phyloP scores from a whole-genome alignment of 345 rosid species.

The Eucalyptus cladocalyx region DNA sequence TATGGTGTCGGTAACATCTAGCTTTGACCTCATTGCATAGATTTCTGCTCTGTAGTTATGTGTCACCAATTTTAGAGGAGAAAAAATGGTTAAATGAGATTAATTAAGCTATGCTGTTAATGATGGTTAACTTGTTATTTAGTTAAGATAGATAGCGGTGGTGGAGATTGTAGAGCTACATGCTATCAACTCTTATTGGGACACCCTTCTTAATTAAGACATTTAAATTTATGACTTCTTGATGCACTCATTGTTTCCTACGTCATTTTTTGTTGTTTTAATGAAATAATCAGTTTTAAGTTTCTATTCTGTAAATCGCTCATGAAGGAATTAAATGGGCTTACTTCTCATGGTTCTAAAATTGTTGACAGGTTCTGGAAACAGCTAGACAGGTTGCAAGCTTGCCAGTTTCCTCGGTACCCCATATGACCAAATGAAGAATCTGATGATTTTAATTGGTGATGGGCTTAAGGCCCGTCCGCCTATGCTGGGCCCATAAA shows the following conservation, averaged over 20 bases:
- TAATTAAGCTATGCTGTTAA: background rate
- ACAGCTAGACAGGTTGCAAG: constrained; percentile 86
- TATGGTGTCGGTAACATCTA: background rate
- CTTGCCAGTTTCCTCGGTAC: constrained; percentile 48
- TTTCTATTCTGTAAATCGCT: background rate
- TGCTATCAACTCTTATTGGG: background rate
- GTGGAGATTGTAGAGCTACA: background rate
- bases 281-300: background rate
- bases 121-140: background rate
- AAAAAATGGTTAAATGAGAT: background rate
- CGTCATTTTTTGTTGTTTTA: background rate
- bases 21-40: background rate
- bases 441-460: too few relatives aligned
- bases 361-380: constrained; percentile 55
- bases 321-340: background rate
- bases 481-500: too few relatives aligned
- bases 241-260: background rate
- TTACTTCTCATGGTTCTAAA: background rate
- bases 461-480: too few relatives aligned
- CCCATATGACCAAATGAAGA: constrained; percentile 87
- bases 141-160: background rate
- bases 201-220: background rate
- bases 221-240: background rate
- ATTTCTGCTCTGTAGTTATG: background rate
- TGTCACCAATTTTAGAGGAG: background rate